Percentiles rank a stretch among this genome's conserved stretches.
phyloP scores from a whole-genome alignment of 176 grass and related monocot genomes.

The Alloteropsis semialata region DNA sequence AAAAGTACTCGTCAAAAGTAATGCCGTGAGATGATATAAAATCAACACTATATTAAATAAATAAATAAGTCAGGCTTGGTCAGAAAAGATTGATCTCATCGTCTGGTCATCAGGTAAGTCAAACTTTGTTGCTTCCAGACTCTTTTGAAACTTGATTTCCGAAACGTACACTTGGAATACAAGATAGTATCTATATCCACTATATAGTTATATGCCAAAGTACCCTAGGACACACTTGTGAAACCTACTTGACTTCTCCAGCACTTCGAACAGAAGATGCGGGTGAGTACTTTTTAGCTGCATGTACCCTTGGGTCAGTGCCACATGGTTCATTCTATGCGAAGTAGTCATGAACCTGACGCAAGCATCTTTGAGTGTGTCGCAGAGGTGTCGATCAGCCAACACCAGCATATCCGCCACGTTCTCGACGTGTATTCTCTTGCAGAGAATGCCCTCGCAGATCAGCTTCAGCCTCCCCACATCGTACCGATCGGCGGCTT shows the following conservation, averaged over 20 bases:
- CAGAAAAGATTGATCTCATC: too few relatives aligned
- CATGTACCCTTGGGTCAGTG: neutral
- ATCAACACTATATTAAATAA: too few relatives aligned
- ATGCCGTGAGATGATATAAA: too few relatives aligned
- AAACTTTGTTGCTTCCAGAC: too few relatives aligned
- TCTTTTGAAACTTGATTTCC: too few relatives aligned
- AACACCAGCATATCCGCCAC: neutral
- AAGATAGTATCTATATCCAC: too few relatives aligned
- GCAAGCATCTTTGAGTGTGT: neutral
- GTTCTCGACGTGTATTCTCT: neutral
- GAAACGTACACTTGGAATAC: too few relatives aligned
- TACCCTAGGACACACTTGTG: too few relatives aligned
- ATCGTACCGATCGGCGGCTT: neutral
- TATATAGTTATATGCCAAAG: too few relatives aligned
- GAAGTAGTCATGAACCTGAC: neutral
- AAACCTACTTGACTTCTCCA: neutral
- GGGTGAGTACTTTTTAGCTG: neutral
- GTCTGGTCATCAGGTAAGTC: too few relatives aligned
- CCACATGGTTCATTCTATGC: neutral
- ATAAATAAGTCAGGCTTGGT: too few relatives aligned
- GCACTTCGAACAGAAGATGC: neutral
- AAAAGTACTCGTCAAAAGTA: too few relatives aligned
- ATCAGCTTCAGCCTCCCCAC: slow-evolving; percentile 3
- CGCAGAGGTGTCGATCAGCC: neutral
- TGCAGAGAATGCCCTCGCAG: neutral